Evolutionary conservation across 164 flowering plant genomes (phyloP).

Genomic region (Aristolochia contorta): DNA sequence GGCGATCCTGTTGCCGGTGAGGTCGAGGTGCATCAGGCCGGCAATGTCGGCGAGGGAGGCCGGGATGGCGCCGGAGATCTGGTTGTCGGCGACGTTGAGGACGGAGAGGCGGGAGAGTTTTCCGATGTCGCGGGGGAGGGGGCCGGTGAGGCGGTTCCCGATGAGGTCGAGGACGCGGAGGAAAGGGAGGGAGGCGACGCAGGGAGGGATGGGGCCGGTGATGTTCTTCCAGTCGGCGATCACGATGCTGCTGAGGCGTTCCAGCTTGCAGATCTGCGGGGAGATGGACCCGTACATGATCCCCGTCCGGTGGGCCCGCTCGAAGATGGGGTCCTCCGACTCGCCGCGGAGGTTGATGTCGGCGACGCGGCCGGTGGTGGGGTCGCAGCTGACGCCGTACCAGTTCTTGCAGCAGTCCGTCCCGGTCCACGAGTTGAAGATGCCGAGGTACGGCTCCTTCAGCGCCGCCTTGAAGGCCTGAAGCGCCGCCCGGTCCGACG

Average conservation of each 20-base stretch:
- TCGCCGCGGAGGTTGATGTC: slow-evolving; percentile 83
- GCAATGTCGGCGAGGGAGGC: slow-evolving; percentile 33
- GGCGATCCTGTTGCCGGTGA: slow-evolving; percentile 50
- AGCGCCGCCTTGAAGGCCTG: slow-evolving; percentile 48
- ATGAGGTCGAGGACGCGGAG: slow-evolving; percentile 62
- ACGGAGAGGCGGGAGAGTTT: slow-evolving; percentile 46
- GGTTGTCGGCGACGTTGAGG: slow-evolving; percentile 74
- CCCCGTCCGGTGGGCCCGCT: slow-evolving; percentile 50
- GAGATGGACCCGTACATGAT: slow-evolving; percentile 81
- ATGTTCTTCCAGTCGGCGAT: slow-evolving; percentile 59
- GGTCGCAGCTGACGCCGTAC: slow-evolving; percentile 86
- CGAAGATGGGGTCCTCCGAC: slow-evolving; percentile 70
- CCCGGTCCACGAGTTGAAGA: slow-evolving; percentile 81
- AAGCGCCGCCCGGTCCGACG: slow-evolving; percentile 65
- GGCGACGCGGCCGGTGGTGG: slow-evolving; percentile 43
- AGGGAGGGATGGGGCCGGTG: slow-evolving; percentile 61
- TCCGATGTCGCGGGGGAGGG: slow-evolving; percentile 55
- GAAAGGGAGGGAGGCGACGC: slow-evolving; percentile 42
- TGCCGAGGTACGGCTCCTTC: slow-evolving; percentile 55
- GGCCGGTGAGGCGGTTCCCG: slow-evolving; percentile 64
- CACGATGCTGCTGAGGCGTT: slow-evolving; percentile 48
- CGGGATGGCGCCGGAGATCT: slow-evolving; percentile 60
- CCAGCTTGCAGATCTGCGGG: slow-evolving; percentile 52
- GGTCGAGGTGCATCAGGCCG: slow-evolving; percentile 64
- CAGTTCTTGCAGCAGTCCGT: slow-evolving; percentile 68